phyloP scores from a whole-genome alignment of 352 stramenopile species.

The Globisporangium barbulae region DNA sequence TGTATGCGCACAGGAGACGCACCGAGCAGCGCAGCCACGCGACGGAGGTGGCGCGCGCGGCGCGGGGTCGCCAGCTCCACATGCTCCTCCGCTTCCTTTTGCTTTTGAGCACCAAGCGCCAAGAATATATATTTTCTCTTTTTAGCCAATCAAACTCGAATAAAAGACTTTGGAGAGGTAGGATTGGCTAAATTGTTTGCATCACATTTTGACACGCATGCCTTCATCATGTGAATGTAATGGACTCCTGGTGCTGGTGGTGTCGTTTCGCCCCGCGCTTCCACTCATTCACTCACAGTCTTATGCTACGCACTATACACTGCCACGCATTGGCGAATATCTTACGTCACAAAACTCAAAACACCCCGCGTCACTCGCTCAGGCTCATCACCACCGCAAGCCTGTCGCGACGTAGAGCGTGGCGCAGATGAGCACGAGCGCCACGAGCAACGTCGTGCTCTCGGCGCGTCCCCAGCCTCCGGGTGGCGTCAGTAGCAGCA shows the following conservation, averaged over 20 bases:
- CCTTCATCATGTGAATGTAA: no score
- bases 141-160: no score
- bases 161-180: no score
- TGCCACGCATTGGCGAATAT: not conserved
- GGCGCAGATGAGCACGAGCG: conserved; percentile 18
- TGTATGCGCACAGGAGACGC: not conserved
- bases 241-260: no score
- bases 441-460: conserved; percentile 6
- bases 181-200: no score
- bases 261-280: no score
- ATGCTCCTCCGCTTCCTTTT: not conserved
- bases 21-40: conserved; percentile 10
- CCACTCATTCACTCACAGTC: no score
- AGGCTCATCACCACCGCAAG: not conserved
- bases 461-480: not conserved
- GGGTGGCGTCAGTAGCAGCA: not conserved
- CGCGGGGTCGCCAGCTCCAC: conserved; percentile 11
- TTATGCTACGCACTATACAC: not conserved
- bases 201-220: no score
- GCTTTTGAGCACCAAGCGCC: not conserved
- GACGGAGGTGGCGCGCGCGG: conserved; percentile 1
- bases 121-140: no score
- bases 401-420: conserved; percentile 12
- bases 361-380: not conserved
- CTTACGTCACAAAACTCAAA: not conserved